Conservation (phyloP, 805 yeast genomes). For the Yamadazyma phyllophila region DNA sequence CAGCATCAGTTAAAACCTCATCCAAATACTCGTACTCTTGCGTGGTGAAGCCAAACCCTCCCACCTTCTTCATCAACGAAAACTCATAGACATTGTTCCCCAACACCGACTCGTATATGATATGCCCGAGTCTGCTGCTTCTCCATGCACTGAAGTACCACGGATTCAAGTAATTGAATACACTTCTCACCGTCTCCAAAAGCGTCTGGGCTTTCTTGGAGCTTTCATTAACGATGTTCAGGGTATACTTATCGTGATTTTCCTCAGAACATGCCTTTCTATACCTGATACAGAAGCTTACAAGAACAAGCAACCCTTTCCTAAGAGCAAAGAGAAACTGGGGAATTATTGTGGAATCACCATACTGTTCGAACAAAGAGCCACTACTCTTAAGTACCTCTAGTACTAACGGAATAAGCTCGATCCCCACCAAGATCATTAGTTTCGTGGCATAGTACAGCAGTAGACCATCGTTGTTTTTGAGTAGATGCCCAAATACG, state of each 20-base stretch:
- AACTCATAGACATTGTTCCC: background rate
- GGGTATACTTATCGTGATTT: background rate
- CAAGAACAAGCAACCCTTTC: slow-evolving; percentile 22
- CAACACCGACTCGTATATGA: background rate
- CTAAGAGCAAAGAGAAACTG: slow-evolving; percentile 22
- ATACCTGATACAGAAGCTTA: slow-evolving; percentile 22
- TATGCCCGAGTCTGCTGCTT: slow-evolving; percentile 41
- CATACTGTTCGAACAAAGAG: slow-evolving; percentile 32
- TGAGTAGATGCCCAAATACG: slow-evolving; percentile 39
- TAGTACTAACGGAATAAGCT: slow-evolving; percentile 30
- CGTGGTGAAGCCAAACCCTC: background rate
- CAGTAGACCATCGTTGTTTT: slow-evolving; percentile 23
- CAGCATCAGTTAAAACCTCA: background rate
- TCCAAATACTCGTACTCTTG: background rate
- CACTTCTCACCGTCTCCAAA: background rate
- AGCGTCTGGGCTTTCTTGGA: background rate
- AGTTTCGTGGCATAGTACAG: slow-evolving; percentile 33
- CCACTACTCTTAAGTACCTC: slow-evolving; percentile 29
- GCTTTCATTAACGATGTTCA: background rate
- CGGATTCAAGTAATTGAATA: slow-evolving; percentile 37
- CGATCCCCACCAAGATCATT: slow-evolving; percentile 25
- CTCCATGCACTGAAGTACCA: slow-evolving; percentile 68
- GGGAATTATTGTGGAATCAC: slow-evolving; percentile 42
- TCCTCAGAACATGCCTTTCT: slow-evolving; percentile 3
- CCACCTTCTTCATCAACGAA: background rate